These are phyloP conservation scores for Fusarium sp. DNA, from an alignment of 2,329 filamentous ascomycete species.

Conservation along the genomic window DNA sequence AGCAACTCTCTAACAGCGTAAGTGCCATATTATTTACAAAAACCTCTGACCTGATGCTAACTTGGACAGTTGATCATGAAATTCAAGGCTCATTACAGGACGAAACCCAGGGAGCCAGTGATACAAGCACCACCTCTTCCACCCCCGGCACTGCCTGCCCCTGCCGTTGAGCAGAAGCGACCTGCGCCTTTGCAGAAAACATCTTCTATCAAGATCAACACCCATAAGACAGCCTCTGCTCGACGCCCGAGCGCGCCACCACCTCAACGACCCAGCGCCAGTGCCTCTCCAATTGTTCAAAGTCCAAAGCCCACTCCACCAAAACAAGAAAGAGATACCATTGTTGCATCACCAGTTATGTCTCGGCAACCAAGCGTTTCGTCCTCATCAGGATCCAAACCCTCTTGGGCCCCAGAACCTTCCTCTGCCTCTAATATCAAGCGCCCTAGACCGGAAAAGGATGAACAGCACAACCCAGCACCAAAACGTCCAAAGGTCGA, in stretches of 20 bases:
- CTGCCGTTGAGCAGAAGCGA: constrained; percentile 46
- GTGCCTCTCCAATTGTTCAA: constrained; percentile 13
- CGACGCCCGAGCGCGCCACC: constrained; percentile 29
- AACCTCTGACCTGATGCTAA: constrained; percentile 31
- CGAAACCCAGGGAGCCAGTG: constrained; percentile 49
- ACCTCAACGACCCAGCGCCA: constrained; percentile 4
- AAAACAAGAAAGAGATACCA: constrained; percentile 43
- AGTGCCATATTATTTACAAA: constrained; percentile 24
- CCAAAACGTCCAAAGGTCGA: constrained; percentile 57
- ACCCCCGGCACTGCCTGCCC: constrained; percentile 24
- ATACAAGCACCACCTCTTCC: constrained; percentile 36
- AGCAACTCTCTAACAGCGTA: constrained; percentile 54
- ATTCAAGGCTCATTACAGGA: constrained; percentile 57
- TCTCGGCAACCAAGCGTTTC: constrained; percentile 45
- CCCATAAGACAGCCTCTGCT: constrained; percentile 47
- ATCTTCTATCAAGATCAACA: constrained; percentile 57
- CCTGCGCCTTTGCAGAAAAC: constrained; percentile 47
- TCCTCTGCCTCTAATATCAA: constrained; percentile 47
- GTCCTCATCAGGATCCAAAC: constrained; percentile 38
- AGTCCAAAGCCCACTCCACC: constrained; percentile 27
- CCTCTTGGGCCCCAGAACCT: constrained; percentile 34
- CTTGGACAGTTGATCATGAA: constrained; percentile 51
- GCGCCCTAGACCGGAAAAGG: constrained; percentile 55
- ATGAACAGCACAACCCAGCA: constrained; percentile 51
- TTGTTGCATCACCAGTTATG: constrained; percentile 43